Evolutionary conservation across 2,329 filamentous ascomycete genomes (phyloP).

Genomic region (Passalora sequoiae): DNA sequence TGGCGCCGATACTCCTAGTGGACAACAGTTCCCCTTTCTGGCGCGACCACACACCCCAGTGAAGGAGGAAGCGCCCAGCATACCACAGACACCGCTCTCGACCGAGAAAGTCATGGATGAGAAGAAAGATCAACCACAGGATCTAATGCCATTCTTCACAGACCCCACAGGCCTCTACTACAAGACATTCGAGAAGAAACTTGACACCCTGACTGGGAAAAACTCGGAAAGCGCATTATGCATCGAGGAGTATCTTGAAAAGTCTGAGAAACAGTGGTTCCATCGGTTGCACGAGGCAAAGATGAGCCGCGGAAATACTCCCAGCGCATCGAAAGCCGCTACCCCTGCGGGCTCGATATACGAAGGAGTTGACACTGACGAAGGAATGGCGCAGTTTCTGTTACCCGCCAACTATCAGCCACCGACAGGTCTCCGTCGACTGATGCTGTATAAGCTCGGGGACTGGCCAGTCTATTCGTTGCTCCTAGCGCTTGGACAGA

Average conservation of each 20-base stretch:
- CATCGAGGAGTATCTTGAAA: constrained; percentile 60
- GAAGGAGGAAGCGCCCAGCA: constrained; percentile 20
- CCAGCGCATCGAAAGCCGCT: constrained; percentile 25
- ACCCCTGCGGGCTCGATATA: constrained; percentile 40
- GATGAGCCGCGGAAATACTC: constrained; percentile 46
- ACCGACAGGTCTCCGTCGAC: constrained; percentile 52
- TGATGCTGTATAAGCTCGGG: constrained; percentile 54
- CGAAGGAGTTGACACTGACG: constrained; percentile 37
- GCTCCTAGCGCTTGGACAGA: constrained; percentile 57
- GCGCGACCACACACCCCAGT: constrained; percentile 27
- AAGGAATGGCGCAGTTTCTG: constrained; percentile 49
- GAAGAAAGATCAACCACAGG: constrained; percentile 59
- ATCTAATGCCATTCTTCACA: constrained; percentile 63
- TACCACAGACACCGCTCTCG: constrained; percentile 41
- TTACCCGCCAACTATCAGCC: constrained; percentile 53
- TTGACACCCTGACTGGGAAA: constrained; percentile 51
- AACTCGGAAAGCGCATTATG: constrained; percentile 57
- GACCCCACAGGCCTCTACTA: constrained; percentile 60
- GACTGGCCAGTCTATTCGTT: constrained; percentile 62
- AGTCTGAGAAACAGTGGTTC: constrained; percentile 65
- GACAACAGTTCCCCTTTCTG: constrained; percentile 26
- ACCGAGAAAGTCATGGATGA: constrained; percentile 55
- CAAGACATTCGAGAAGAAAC: constrained; percentile 52
- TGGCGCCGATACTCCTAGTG: constrained; percentile 21
- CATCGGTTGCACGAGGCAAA: constrained; percentile 54